phyloP scores from a whole-genome alignment of 345 rosid species.

The Acer negundo region DNA sequence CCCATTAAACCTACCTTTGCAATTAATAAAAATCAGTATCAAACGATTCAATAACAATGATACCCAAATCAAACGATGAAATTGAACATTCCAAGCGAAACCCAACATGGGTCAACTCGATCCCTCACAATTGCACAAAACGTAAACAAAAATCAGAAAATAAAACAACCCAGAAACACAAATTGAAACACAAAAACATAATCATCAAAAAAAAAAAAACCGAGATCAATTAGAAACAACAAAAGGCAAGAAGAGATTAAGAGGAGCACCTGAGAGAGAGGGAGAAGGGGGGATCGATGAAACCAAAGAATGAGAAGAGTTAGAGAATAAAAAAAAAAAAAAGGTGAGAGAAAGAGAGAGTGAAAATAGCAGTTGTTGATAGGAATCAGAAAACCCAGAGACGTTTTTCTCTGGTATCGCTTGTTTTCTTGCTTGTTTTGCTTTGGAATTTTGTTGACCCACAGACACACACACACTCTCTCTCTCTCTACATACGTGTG shows the following conservation, averaged over 20 bases:
- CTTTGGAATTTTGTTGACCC: not conserved
- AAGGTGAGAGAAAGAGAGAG: not conserved
- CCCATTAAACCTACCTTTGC: slow-evolving; percentile 19
- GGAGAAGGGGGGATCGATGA: slow-evolving; percentile 9
- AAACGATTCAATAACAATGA: slow-evolving; percentile 17
- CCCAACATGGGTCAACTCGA: slow-evolving; percentile 27
- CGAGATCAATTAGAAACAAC: slow-evolving; percentile 7
- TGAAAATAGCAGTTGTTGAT: not conserved
- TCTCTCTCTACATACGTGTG: slow-evolving; percentile 8
- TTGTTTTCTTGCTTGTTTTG: not conserved
- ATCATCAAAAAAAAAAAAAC: not conserved
- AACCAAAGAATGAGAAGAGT: slow-evolving; percentile 14
- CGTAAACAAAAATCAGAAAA: not conserved
- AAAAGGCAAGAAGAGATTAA: slow-evolving; percentile 5
- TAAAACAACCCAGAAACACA: slow-evolving; percentile 10
- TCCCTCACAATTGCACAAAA: slow-evolving; percentile 17
- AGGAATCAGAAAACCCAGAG: not conserved
- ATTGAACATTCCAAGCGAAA: not conserved
- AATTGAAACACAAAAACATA: not conserved
- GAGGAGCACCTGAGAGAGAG: slow-evolving; percentile 28
- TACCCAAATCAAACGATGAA: slow-evolving; percentile 6
- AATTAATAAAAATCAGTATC: not conserved
- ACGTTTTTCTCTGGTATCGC: not conserved
- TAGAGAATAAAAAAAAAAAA: not conserved
- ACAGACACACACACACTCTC: not conserved